Evolutionary conservation across 352 stramenopile genomes (phyloP).

Genomic region (Phytophthora sp.): DNA sequence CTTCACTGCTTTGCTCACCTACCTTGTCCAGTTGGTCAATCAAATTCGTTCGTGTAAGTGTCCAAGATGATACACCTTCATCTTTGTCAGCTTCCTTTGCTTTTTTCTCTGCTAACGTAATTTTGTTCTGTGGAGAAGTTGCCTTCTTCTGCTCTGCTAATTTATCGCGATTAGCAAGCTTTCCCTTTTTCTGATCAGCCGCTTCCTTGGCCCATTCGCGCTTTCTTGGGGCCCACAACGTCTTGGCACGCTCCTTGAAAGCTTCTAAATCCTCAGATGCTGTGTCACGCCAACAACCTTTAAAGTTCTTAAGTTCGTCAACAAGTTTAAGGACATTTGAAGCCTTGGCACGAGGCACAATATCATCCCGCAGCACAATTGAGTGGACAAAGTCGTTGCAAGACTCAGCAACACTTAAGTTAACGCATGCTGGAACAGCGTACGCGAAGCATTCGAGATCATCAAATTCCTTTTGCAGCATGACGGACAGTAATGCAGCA

Average conservation of each 20-base stretch:
- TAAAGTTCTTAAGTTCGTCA: slow-evolving; percentile 79
- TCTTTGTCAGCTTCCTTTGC: slow-evolving; percentile 28
- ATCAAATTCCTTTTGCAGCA: slow-evolving; percentile 88
- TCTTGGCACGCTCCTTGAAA: slow-evolving; percentile 85
- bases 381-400: slow-evolving; percentile 84
- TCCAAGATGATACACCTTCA: slow-evolving; percentile 64
- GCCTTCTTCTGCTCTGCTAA: slow-evolving; percentile 11
- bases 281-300: slow-evolving; percentile 80
- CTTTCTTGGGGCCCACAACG: slow-evolving; percentile 81
- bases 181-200: slow-evolving; percentile 61
- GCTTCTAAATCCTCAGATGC: slow-evolving; percentile 81
- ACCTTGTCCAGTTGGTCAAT: slow-evolving; percentile 79
- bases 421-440: slow-evolving; percentile 82
- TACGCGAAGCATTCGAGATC: slow-evolving; percentile 88
- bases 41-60: slow-evolving; percentile 74
- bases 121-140: slow-evolving; percentile 13
- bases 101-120: slow-evolving; percentile 29
- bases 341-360: slow-evolving; percentile 84
- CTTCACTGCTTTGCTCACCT: slow-evolving; percentile 34
- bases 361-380: slow-evolving; percentile 85
- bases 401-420: slow-evolving; percentile 78
- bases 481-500: slow-evolving; percentile 76
- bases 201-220: slow-evolving; percentile 80
- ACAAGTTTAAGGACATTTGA: slow-evolving; percentile 85
- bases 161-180: slow-evolving; percentile 32